phyloP scores from a whole-genome alignment of 768 basidiomycete species.

The Rhodosporidiobolus sp. region DNA sequence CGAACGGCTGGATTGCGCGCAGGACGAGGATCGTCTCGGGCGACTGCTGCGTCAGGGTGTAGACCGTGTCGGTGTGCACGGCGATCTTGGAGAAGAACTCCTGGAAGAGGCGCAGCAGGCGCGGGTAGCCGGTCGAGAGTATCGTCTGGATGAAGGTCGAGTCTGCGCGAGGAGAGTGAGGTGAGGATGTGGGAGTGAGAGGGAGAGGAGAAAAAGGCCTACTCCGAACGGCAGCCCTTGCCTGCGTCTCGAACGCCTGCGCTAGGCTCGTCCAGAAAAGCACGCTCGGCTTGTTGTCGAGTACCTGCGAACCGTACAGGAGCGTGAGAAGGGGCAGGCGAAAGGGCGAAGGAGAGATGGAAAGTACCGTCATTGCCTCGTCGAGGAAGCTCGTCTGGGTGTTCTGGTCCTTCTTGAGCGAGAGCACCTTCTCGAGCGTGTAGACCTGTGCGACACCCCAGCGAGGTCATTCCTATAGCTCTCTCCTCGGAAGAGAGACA shows the following conservation, averaged over 20 bases:
- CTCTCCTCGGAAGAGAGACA: no score
- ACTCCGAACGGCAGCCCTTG: conserved; percentile 78
- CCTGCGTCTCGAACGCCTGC: conserved; percentile 73
- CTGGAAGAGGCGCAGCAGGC: conserved; percentile 83
- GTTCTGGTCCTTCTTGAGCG: conserved; percentile 75
- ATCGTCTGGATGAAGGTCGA: conserved; percentile 90
- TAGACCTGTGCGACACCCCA: conserved; percentile 63
- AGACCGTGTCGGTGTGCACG: conserved; percentile 91
- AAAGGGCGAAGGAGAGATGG: neutral
- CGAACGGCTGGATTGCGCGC: conserved; percentile 76
- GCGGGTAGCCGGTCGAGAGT: conserved; percentile 78
- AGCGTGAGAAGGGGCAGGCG: neutral
- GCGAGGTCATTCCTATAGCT: no score
- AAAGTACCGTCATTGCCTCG: conserved; percentile 80
- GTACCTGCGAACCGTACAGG: conserved; percentile 53
- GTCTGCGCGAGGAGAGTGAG: conserved; percentile 52
- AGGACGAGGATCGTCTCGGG: conserved; percentile 88
- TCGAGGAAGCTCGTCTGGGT: conserved; percentile 80
- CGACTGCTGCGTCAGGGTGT: conserved; percentile 81
- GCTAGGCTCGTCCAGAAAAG: conserved; percentile 85
- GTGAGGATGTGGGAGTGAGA: neutral
- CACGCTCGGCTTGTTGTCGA: conserved; percentile 87
- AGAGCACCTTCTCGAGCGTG: conserved; percentile 87
- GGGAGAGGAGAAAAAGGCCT: neutral
- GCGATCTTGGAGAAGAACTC: conserved; percentile 95